phyloP scores from a whole-genome alignment of 1,284 basidiomycete species.

The Boletellus sp. region DNA sequence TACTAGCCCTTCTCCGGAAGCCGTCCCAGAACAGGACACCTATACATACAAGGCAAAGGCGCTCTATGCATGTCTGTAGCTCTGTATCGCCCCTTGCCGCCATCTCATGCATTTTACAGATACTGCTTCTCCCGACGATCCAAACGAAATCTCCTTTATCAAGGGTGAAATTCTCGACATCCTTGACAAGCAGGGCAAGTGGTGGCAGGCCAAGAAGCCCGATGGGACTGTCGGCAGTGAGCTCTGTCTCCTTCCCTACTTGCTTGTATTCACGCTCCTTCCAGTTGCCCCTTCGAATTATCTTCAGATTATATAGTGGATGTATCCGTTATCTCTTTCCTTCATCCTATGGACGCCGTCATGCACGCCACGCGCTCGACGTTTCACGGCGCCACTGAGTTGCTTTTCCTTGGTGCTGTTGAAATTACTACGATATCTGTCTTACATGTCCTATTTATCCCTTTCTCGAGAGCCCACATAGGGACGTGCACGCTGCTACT shows the following conservation, averaged over 20 bases:
- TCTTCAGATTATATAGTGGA: conserved; percentile 61
- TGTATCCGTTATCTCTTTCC: conserved; percentile 4
- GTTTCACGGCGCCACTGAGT: conserved; percentile 24
- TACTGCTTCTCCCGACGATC: conserved; percentile 89
- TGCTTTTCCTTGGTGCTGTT: conserved; percentile 25
- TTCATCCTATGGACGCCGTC: conserved; percentile 16
- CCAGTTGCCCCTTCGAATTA: conserved; percentile 81
- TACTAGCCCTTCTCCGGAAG: conserved; percentile 24
- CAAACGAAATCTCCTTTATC: conserved; percentile 91
- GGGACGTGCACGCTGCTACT: conserved; percentile 14
- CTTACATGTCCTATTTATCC: conserved; percentile 27
- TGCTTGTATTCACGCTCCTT: conserved; percentile 16
- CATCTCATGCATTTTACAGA: conserved; percentile 46
- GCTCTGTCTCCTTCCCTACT: conserved; percentile 29
- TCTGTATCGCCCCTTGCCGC: conserved; percentile 9
- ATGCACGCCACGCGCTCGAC: conserved; percentile 31
- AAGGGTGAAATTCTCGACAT: conserved; percentile 96
- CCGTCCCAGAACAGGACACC: conserved; percentile 35
- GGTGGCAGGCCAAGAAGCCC: conserved; percentile 91
- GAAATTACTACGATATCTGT: conserved; percentile 29
- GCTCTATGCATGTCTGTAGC: conserved; percentile 76
- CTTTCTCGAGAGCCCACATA: conserved; percentile 28
- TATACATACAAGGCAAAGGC: conserved; percentile 80
- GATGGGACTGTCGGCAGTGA: conserved; percentile 82
- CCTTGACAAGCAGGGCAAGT: conserved; percentile 89